A percentile compares a stretch with the other conserved stretches of the same genome.
Evolutionary conservation across 2,329 filamentous ascomycete genomes (phyloP).

Genomic region (Pseudocercospora vitis): DNA sequence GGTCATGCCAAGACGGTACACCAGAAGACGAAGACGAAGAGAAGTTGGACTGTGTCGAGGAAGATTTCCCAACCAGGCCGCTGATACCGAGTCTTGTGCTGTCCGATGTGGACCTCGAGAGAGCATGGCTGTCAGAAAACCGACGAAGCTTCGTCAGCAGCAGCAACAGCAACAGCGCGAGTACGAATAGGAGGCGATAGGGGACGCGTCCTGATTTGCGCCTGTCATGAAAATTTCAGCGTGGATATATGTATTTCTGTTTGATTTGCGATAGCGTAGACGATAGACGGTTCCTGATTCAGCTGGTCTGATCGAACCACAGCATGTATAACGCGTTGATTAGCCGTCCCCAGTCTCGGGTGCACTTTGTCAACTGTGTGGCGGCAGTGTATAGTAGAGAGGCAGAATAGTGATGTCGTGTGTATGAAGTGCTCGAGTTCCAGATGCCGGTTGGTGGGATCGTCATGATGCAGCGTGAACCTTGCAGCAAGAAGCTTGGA

Average conservation of each 20-base stretch:
- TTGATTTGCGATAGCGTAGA: not conserved
- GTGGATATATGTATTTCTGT: not conserved
- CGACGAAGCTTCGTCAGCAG: not conserved
- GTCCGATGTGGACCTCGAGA: not conserved
- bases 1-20: slow-evolving; percentile 43
- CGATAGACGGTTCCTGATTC: not conserved
- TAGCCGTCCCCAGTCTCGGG: too few relatives aligned
- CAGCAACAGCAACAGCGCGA: not conserved
- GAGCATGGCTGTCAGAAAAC: not conserved
- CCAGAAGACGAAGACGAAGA: slow-evolving; percentile 29
- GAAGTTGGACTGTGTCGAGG: not conserved
- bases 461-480: slow-evolving; percentile 1
- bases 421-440: too few relatives aligned
- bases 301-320: not conserved
- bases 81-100: not conserved
- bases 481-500: not conserved
- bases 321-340: too few relatives aligned
- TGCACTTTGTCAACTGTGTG: too few relatives aligned
- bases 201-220: not conserved
- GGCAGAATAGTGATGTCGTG: too few relatives aligned
- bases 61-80: not conserved
- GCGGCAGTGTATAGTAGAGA: too few relatives aligned
- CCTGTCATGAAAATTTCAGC: not conserved
- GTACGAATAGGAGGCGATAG: not conserved
- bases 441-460: too few relatives aligned